Evolutionary conservation across 2,329 filamentous ascomycete species (phyloP).

Genomic region (Phyllosticta capitalensis): DNA sequence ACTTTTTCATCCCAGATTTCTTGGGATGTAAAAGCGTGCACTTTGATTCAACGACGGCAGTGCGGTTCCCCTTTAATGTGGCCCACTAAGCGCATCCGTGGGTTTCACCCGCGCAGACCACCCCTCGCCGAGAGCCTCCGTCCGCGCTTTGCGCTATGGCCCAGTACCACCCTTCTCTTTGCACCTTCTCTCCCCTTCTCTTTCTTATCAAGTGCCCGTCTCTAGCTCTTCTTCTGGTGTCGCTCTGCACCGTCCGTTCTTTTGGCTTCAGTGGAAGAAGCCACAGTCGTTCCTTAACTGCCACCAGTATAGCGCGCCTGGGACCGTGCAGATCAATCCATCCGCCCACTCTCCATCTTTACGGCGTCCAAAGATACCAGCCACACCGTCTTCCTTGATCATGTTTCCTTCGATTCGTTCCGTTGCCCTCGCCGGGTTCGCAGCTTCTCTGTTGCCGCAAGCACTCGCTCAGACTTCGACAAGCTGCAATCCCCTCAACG

Average conservation of each 20-base stretch:
- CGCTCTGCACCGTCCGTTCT: not conserved
- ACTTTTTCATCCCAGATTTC: not conserved
- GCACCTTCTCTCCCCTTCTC: not conserved
- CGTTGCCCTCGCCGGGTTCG: constrained; percentile 27
- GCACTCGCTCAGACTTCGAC: constrained; percentile 65
- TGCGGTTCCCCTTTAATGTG: not conserved
- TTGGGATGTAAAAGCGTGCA: not conserved
- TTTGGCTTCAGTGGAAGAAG: not conserved
- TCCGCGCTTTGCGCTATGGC: not conserved
- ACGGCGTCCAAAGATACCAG: not conserved
- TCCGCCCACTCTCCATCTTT: not conserved
- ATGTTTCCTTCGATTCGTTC: constrained; percentile 5
- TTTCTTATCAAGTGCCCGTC: not conserved
- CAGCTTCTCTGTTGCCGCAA: constrained; percentile 32
- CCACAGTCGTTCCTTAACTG: not conserved
- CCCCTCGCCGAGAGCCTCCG: not conserved
- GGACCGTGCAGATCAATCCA: not conserved
- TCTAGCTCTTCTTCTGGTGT: not conserved
- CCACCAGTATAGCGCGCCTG: not conserved
- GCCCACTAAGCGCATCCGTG: not conserved
- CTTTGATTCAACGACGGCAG: not conserved
- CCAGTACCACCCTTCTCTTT: not conserved
- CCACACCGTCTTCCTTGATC: constrained; percentile 6
- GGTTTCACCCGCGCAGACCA: not conserved
- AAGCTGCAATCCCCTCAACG: constrained; percentile 65